Evolutionary conservation across 441 rosid genomes (phyloP).

Genomic region (Populus tomentosa): DNA sequence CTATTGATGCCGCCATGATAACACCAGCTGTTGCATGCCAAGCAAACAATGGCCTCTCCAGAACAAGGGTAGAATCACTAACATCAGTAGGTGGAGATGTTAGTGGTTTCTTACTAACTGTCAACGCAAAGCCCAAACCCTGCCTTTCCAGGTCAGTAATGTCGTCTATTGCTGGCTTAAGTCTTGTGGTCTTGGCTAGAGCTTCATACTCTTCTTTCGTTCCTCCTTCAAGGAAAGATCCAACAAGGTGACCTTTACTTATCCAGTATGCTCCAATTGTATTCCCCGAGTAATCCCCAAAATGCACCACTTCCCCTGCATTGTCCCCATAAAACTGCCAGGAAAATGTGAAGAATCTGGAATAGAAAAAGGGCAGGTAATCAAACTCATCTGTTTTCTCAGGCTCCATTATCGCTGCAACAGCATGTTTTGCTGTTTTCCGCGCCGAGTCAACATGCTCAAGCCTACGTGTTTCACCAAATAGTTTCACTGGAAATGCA

Average conservation of each 20-base stretch:
- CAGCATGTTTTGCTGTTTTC: conserved; percentile 77
- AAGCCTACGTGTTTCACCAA: conserved; percentile 81
- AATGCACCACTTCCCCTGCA: conserved; percentile 75
- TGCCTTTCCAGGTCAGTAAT: conserved; percentile 47
- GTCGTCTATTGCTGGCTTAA: conserved; percentile 57
- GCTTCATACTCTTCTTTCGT: conserved; percentile 89
- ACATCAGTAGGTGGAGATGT: conserved; percentile 16
- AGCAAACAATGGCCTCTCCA: conserved; percentile 45
- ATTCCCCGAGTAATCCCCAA: conserved; percentile 69
- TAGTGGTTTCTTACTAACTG: conserved; percentile 37
- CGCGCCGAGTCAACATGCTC: conserved; percentile 96
- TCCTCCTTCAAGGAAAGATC: conserved; percentile 96
- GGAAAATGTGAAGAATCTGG: conserved; percentile 71
- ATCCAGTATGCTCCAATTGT: conserved; percentile 89
- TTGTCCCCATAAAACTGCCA: conserved; percentile 97
- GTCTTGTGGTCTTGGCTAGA: conserved; percentile 57
- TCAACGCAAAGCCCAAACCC: conserved; percentile 67
- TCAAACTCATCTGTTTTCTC: conserved; percentile 62
- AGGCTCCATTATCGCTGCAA: conserved; percentile 70
- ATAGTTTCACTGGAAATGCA: conserved; percentile 74
- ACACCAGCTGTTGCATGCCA: conserved; percentile 78
- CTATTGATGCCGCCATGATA: conserved; percentile 66
- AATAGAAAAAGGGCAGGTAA: conserved; percentile 91
- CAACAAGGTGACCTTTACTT: conserved; percentile 69
- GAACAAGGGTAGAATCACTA: conserved; percentile 28